These are phyloP conservation scores for Melampsora larici-populina DNA, from an alignment of 1,284 basidiomycete genomes.

Conservation along the genomic window DNA sequence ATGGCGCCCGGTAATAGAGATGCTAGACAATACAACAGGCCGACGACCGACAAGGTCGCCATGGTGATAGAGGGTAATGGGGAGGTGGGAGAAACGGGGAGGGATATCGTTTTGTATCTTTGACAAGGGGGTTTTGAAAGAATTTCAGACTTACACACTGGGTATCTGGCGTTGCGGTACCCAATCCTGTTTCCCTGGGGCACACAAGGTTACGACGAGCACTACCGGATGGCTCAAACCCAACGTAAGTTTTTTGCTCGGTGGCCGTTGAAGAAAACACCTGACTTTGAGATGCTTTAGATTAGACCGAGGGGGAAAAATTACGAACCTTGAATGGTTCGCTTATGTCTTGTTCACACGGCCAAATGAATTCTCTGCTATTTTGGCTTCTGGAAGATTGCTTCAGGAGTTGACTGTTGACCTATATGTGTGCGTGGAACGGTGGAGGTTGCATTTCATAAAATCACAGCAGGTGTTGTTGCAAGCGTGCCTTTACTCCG, in stretches of 20 bases:
- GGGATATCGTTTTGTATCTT: neutral
- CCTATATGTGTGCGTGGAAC: too few species aligned
- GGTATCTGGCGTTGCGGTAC: conserved; percentile 1
- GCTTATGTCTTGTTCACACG: too few species aligned
- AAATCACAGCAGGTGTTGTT: too few species aligned
- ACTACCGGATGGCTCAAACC: neutral
- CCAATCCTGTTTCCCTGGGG: conserved; percentile 18
- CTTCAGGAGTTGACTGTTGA: too few species aligned
- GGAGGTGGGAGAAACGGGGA: neutral
- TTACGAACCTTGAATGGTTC: too few species aligned
- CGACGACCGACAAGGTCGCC: neutral
- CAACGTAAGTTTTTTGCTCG: neutral
- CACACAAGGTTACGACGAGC: neutral
- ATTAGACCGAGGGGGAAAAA: neutral
- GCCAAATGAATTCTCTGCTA: neutral
- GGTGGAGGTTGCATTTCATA: too few species aligned
- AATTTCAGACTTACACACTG: neutral
- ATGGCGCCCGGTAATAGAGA: neutral
- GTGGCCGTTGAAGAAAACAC: too few species aligned
- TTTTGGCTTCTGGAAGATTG: too few species aligned
- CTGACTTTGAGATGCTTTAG: too few species aligned
- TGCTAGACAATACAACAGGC: neutral
- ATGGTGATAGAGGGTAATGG: neutral
- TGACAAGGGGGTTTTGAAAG: neutral
- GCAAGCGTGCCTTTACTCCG: too few species aligned